Evolutionary conservation across 495 filamentous ascomycete species (phyloP), one percentile per base, ranked within the genome.

Genomic region (Lepidopterella palustris): DNA sequence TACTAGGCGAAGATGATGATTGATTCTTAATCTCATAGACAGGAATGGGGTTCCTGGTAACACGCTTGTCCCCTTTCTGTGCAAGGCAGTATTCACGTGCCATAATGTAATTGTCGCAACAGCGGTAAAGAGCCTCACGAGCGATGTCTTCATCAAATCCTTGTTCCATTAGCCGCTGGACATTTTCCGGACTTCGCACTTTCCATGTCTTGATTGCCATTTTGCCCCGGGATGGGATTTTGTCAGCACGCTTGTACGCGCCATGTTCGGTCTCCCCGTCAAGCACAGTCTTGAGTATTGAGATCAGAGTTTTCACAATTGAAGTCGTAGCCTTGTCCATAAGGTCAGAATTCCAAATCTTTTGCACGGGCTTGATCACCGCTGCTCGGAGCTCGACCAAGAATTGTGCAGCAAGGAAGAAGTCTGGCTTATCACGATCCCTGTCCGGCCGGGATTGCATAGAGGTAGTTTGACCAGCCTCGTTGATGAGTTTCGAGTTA

Each of bases 331-430:
- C 86, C 62, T 89, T 89, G 59, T 93, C 90, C 20, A 88, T 79
- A n/a, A 88, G 73, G 25, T 82, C 80, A 5, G 89, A 92, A 56
- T 85, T 80, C 95, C 95, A 99, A 55, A 97, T 81, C 24, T 83
- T 79, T 53, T 78, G 82, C 48, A 90, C 80, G 55, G 87, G 84
- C 1, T 90, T 89, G n/a, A 97, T 70, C 45, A 97, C 83, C 27
- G 85, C 80, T 77, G 89, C 83, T 47, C 92, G 84, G 45, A 97
- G 74, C 69, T 97, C 93, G 29, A 99, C 86, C 10, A 96, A 69
- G 57, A 97, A 87, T 67, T 97, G 93, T 5, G 79, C 77, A 5
- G 85, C 74, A 15, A 84, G 79, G 65, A 88, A 90, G 62, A 80
- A 82, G 67, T 95, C 87, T 6, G 81, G 72, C 27, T 79, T 80